A percentile compares a stretch with the other conserved stretches of the same genome.
These are phyloP conservation scores for Neurospora sp. DNA, from an alignment of 495 filamentous ascomycete genomes.

Conservation along the genomic window DNA sequence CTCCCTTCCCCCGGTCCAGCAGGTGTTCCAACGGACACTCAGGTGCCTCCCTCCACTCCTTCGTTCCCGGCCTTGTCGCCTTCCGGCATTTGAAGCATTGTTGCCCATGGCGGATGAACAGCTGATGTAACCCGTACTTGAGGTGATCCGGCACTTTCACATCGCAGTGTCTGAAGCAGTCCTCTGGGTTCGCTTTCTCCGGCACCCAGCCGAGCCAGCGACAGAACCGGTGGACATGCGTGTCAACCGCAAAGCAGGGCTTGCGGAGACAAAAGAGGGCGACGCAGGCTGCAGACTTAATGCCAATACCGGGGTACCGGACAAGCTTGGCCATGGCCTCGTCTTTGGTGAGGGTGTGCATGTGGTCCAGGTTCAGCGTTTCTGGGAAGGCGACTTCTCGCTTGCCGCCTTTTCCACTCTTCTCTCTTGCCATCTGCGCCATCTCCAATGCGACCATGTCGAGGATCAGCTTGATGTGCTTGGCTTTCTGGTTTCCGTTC, in stretches of 20 bases:
- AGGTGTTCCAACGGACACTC: constrained; percentile 41
- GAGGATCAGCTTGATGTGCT: constrained; percentile 70
- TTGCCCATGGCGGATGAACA: constrained; percentile 82
- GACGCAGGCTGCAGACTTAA: constrained; percentile 86
- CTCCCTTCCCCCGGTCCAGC: constrained; percentile 20
- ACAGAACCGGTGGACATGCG: constrained; percentile 71
- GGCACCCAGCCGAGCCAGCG: constrained; percentile 82
- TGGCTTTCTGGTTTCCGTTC: constrained; percentile 54
- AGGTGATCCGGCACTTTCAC: constrained; percentile 70
- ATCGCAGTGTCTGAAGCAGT: constrained; percentile 72
- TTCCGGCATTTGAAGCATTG: constrained; percentile 69
- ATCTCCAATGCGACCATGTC: constrained; percentile 66
- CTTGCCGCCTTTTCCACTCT: not conserved
- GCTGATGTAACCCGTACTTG: constrained; percentile 81
- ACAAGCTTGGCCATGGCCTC: constrained; percentile 64
- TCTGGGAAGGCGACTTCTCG: constrained; percentile 2
- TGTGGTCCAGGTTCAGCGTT: constrained; percentile 60
- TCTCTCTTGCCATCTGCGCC: not conserved
- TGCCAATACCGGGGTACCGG: constrained; percentile 74
- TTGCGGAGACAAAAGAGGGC: constrained; percentile 67
- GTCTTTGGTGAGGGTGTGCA: constrained; percentile 55
- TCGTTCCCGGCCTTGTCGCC: constrained; percentile 28
- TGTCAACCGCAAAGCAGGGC: constrained; percentile 77
- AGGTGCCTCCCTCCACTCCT: constrained; percentile 29
- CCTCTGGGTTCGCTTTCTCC: constrained; percentile 50